Evolutionary conservation across 2,329 filamentous ascomycete species (phyloP).

Genomic region (Paraphaeosphaeria minitans): DNA sequence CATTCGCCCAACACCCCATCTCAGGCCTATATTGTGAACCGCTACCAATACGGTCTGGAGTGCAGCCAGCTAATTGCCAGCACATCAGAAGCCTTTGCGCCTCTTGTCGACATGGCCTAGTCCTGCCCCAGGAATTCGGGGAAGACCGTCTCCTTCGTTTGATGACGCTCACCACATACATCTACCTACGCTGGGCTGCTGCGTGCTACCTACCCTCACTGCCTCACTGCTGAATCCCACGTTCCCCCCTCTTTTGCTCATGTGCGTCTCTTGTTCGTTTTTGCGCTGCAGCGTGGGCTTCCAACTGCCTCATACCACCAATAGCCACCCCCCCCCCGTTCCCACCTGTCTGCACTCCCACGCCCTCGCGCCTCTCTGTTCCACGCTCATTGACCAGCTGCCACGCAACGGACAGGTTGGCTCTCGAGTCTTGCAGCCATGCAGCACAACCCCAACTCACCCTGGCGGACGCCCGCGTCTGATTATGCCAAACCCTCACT

Average conservation of each 20-base stretch:
- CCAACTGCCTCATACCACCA: conserved; percentile 21
- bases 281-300: conserved; percentile 26
- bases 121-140: conserved; percentile 29
- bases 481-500: conserved; percentile 44
- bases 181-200: conserved; percentile 39
- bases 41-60: conserved; percentile 46
- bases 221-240: conserved; percentile 31
- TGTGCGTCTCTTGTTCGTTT: conserved; percentile 39
- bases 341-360: conserved; percentile 22
- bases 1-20: conserved; percentile 48
- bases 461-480: conserved; percentile 40
- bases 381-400: conserved; percentile 29
- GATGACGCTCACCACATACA: conserved; percentile 34
- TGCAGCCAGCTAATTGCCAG: conserved; percentile 46
- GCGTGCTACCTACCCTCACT: conserved; percentile 32
- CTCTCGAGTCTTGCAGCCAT: conserved; percentile 32
- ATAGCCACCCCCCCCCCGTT: conserved; percentile 24
- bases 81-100: conserved; percentile 46
- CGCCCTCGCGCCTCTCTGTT: conserved; percentile 21
- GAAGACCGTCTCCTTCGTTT: conserved; percentile 24
- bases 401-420: conserved; percentile 28
- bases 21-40: conserved; percentile 43
- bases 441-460: conserved; percentile 43
- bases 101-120: conserved; percentile 36
- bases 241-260: conserved; percentile 31